These are phyloP conservation scores for Calvatia gigantea DNA, from an alignment of 768 basidiomycete species.

Conservation along the genomic window DNA sequence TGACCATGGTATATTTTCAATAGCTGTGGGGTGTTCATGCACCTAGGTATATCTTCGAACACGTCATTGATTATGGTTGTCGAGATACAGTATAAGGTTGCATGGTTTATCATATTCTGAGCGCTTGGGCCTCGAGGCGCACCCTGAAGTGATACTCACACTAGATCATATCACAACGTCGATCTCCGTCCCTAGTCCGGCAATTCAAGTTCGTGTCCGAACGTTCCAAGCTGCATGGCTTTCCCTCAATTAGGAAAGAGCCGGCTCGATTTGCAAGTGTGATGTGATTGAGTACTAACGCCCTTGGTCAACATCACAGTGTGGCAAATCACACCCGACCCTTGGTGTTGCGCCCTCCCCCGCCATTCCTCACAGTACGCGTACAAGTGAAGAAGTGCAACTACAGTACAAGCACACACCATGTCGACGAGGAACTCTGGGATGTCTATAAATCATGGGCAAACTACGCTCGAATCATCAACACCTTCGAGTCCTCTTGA, in stretches of 20 bases:
- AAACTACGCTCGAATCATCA: background rate
- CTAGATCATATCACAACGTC: background rate
- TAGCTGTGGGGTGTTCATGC: too few species aligned
- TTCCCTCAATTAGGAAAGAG: background rate
- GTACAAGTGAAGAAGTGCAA: background rate
- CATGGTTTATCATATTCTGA: too few species aligned
- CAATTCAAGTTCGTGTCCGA: too few species aligned
- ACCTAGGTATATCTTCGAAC: too few species aligned
- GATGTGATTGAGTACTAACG: background rate
- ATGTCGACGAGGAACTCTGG: background rate
- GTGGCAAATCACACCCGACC: background rate
- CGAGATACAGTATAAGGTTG: too few species aligned
- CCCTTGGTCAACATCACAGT: slow-evolving; percentile 1
- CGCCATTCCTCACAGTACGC: background rate
- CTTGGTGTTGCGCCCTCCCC: background rate
- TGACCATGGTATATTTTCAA: too few species aligned
- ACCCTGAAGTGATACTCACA: too few species aligned
- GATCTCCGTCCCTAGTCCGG: background rate
- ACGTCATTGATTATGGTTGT: too few species aligned
- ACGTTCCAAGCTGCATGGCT: too few species aligned
- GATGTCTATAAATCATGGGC: slow-evolving; percentile 6
- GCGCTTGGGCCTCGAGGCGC: too few species aligned
- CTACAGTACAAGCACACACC: background rate
- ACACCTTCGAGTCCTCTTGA: background rate
- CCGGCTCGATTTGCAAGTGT: background rate